These are phyloP conservation scores for Plantago elongata DNA, from an alignment of 257 asterid species.

Conservation along the genomic window DNA sequence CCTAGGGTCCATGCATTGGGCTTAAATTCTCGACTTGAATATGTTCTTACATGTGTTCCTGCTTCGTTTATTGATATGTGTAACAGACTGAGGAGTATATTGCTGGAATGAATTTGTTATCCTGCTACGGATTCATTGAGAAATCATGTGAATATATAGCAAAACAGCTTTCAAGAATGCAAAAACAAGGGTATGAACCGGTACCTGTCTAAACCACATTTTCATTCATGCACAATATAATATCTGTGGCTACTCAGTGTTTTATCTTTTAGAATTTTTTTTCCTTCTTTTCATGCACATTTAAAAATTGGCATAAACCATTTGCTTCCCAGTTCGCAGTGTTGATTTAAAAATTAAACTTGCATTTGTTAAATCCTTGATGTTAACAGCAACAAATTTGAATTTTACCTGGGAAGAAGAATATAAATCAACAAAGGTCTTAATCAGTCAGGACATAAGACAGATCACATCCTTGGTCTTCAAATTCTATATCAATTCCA, in stretches of 20 bases:
- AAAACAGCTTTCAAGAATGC: constrained; percentile 76
- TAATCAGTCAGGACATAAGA: no score
- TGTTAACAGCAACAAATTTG: neutral
- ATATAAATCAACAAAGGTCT: no score
- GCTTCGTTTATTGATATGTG: constrained; percentile 22
- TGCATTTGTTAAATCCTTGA: neutral
- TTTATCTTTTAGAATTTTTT: constrained; percentile 4
- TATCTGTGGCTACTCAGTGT: neutral
- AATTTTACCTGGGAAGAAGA: constrained; percentile 3
- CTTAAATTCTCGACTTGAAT: constrained; percentile 16
- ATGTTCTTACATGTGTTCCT: constrained; percentile 16
- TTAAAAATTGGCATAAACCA: neutral
- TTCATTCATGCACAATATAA: neutral
- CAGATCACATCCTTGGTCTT: no score
- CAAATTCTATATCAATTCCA: no score
- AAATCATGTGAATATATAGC: constrained; percentile 55
- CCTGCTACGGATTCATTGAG: constrained; percentile 71
- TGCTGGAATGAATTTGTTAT: constrained; percentile 64
- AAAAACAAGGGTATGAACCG: constrained; percentile 68
- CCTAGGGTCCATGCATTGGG: neutral
- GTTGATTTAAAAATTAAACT: constrained; percentile 3
- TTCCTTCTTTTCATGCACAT: constrained; percentile 6
- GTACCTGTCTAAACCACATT: constrained; percentile 16
- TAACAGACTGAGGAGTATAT: constrained; percentile 88
- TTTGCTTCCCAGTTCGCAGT: constrained; percentile 5